These are phyloP conservation scores for Knufia fluminis DNA, from an alignment of 2,329 filamentous ascomycete species.

Conservation along the genomic window DNA sequence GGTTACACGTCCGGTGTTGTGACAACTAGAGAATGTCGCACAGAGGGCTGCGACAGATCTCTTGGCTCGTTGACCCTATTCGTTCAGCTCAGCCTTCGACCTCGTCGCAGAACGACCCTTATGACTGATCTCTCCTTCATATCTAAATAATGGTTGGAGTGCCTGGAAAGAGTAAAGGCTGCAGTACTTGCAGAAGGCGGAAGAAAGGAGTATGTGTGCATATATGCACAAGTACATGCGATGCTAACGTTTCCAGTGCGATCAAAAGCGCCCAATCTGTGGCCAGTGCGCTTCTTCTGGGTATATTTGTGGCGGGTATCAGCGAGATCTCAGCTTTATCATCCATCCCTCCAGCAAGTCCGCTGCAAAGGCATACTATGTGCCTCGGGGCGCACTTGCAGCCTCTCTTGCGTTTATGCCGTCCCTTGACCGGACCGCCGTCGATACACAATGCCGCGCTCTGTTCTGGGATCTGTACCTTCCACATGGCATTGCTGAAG, in stretches of 20 bases:
- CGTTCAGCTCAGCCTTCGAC: no score
- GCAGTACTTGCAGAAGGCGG: slow-evolving; percentile 51
- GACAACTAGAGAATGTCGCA: no score
- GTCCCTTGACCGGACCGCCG: slow-evolving; percentile 14
- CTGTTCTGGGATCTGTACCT: slow-evolving; percentile 20
- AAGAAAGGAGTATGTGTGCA: slow-evolving; percentile 47
- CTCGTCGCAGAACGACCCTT: no score
- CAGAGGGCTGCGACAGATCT: no score
- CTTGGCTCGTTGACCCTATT: no score
- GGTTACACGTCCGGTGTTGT: no score
- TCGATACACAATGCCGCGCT: slow-evolving; percentile 18
- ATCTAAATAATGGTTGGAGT: slow-evolving; percentile 47
- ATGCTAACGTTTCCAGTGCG: slow-evolving; percentile 40
- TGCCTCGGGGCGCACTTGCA: slow-evolving; percentile 10
- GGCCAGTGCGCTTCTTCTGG: slow-evolving; percentile 51
- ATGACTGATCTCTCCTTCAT: no score
- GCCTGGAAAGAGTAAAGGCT: slow-evolving; percentile 55
- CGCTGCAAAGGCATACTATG: slow-evolving; percentile 16
- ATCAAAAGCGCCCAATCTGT: slow-evolving; percentile 52
- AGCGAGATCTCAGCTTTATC: slow-evolving; percentile 55
- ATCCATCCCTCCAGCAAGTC: slow-evolving; percentile 19
- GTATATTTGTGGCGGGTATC: slow-evolving; percentile 53
- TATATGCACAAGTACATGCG: neutral
- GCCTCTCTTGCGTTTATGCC: slow-evolving; percentile 15
- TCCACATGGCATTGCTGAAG: slow-evolving; percentile 15